Evolutionary conservation across 352 stramenopile species (phyloP).

Genomic region (Phytophthora pluvialis): DNA sequence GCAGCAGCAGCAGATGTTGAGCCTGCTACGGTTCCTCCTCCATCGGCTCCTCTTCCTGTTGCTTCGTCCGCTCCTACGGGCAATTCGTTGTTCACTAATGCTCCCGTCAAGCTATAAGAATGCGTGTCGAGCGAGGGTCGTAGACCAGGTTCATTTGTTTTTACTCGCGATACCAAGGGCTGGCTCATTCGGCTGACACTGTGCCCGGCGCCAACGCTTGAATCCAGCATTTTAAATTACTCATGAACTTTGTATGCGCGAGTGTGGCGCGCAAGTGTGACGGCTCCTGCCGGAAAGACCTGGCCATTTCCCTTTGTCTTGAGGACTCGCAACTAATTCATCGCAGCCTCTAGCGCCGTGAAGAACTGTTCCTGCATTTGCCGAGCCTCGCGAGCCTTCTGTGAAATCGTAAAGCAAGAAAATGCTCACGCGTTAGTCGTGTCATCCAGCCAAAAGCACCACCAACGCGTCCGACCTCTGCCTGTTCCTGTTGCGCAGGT

Average conservation of each 20-base stretch:
- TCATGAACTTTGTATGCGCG: constrained; percentile 5
- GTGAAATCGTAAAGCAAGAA: constrained; percentile 11
- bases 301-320: neutral
- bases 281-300: neutral
- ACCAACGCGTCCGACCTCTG: constrained; percentile 28
- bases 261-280: neutral
- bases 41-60: constrained; percentile 10
- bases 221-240: constrained; percentile 45
- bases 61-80: constrained; percentile 26
- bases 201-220: constrained; percentile 8
- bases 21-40: neutral
- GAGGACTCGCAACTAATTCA: constrained; percentile 28
- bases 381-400: constrained; percentile 57
- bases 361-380: constrained; percentile 77
- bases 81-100: constrained; percentile 44
- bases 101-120: constrained; percentile 48
- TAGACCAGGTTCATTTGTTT: constrained; percentile 4
- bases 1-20: constrained; percentile 4
- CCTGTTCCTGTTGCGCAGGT: constrained; percentile 47
- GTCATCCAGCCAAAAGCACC: neutral
- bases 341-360: constrained; percentile 53
- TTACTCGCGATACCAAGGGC: neutral
- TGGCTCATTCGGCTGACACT: constrained; percentile 5
- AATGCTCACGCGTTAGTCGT: constrained; percentile 3
- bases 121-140: neutral